phyloP scores from a whole-genome alignment of 192 early-diverging fungal genomes.

The Chytriomyces hyalinus region DNA sequence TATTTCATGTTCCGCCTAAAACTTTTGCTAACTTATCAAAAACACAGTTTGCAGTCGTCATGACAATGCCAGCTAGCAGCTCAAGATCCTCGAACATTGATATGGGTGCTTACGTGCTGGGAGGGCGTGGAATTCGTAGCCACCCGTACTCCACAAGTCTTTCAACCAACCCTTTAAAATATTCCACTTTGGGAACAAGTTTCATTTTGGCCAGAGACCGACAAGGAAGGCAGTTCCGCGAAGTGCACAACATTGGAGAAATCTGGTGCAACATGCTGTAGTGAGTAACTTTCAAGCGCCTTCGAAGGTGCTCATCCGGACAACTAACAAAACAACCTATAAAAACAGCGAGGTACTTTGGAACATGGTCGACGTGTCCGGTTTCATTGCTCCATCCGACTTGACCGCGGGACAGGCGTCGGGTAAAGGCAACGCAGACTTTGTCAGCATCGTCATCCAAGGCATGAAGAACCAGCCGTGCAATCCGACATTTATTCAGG shows the following conservation, averaged over 20 bases:
- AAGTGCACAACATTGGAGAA: slow-evolving; percentile 66
- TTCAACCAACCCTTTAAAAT: background rate
- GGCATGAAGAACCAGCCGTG: slow-evolving; percentile 61
- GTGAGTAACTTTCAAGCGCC: background rate
- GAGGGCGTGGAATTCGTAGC: background rate
- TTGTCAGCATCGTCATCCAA: slow-evolving; percentile 38
- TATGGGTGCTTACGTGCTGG: background rate
- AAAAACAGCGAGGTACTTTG: slow-evolving; percentile 79
- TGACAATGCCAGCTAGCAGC: background rate
- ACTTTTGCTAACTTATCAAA: background rate
- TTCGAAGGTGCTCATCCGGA: background rate
- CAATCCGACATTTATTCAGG: slow-evolving; percentile 48
- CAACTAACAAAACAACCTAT: slow-evolving; percentile 15
- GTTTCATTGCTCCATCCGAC: background rate
- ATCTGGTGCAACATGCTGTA: slow-evolving; percentile 53
- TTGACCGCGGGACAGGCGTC: background rate
- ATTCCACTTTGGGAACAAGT: slow-evolving; percentile 1
- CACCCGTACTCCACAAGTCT: background rate
- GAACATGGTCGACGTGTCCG: slow-evolving; percentile 51
- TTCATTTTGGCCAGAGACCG: background rate
- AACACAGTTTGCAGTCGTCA: background rate
- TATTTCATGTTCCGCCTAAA: background rate
- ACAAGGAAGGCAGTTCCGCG: slow-evolving; percentile 23
- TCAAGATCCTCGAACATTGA: background rate
- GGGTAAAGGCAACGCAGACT: slow-evolving; percentile 28